Conservation (phyloP, 176 grass and related monocot genomes). For the Aechmea fasciata region DNA sequence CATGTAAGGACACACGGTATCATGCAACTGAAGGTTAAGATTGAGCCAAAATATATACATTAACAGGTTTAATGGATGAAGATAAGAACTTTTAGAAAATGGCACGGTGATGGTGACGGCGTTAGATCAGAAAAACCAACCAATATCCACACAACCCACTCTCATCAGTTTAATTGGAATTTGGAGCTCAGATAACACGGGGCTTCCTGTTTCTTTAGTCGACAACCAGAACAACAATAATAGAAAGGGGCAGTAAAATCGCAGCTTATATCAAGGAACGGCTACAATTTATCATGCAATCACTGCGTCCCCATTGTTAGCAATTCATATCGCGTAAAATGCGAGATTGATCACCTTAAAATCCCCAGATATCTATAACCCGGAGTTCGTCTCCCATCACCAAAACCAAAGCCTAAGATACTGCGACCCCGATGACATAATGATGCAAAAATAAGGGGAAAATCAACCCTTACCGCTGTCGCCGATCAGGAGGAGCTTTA, state of each 20-base stretch:
- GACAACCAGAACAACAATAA: no score
- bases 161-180: no score
- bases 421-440: background rate
- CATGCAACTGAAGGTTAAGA: background rate
- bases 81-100: background rate
- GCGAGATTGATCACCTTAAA: background rate
- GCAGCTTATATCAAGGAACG: background rate
- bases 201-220: no score
- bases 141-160: background rate
- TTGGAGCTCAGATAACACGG: no score
- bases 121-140: background rate
- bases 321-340: background rate
- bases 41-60: background rate
- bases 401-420: background rate
- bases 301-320: background rate
- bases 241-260: background rate
- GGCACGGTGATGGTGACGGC: no score
- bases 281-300: background rate
- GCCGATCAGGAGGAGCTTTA: conserved; percentile 78
- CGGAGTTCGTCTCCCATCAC: background rate
- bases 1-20: background rate
- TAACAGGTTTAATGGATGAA: background rate
- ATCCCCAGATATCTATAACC: background rate
- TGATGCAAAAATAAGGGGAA: background rate
- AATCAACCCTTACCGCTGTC: conserved; percentile 62